phyloP scores from a whole-genome alignment of 2,329 filamentous ascomycete genomes.

The Hypoxylon sp. region DNA sequence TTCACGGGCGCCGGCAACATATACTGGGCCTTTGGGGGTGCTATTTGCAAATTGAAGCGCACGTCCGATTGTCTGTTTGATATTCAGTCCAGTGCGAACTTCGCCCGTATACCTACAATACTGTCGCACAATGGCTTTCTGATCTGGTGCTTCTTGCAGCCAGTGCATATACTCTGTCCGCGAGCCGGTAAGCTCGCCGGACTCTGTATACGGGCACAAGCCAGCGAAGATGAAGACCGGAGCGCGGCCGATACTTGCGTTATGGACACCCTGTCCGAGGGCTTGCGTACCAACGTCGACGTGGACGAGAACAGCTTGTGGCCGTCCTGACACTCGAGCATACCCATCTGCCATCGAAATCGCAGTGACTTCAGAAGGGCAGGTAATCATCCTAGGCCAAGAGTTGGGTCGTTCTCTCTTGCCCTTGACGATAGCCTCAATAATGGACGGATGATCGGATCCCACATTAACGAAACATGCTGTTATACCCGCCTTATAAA shows the following conservation, averaged over 20 bases:
- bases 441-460: constrained; percentile 75
- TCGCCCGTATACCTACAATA: constrained; percentile 80
- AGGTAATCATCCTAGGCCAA: constrained; percentile 77
- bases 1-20: constrained; percentile 75
- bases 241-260: constrained; percentile 76
- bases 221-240: constrained; percentile 82
- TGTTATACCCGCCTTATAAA: constrained; percentile 60
- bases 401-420: constrained; percentile 73
- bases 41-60: constrained; percentile 78
- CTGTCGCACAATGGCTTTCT: constrained; percentile 78
- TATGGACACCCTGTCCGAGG: constrained; percentile 79
- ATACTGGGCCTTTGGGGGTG: constrained; percentile 77
- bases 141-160: constrained; percentile 82
- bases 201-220: constrained; percentile 78
- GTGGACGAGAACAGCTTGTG: constrained; percentile 79
- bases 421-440: constrained; percentile 80
- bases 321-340: constrained; percentile 73
- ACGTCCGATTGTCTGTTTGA: constrained; percentile 81
- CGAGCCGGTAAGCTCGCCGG: constrained; percentile 77
- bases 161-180: constrained; percentile 84
- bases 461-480: constrained; percentile 72
- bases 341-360: constrained; percentile 83
- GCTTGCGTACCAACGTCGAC: constrained; percentile 85
- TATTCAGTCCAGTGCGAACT: constrained; percentile 78
- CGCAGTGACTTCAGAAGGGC: constrained; percentile 75